phyloP scores from a whole-genome alignment of 2,329 filamentous ascomycete species.

The Xenosphaeropsis pyriputrescens region DNA sequence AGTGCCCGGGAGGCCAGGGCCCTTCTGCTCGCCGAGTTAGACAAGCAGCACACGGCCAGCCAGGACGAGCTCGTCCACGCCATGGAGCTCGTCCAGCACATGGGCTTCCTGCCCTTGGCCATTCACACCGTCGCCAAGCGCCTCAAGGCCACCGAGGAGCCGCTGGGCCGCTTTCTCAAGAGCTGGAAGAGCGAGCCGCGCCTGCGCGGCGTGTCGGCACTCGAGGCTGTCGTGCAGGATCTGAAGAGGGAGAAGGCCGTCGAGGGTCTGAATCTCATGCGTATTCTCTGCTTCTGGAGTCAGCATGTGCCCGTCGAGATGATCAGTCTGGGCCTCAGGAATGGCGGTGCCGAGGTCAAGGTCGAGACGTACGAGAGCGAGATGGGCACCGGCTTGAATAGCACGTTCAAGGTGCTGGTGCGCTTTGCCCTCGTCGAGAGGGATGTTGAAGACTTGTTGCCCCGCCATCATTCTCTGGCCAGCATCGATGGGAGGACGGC shows the following conservation, averaged over 20 bases:
- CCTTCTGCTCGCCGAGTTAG: slow-evolving; percentile 47
- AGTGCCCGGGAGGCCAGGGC: slow-evolving; percentile 40
- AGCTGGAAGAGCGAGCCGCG: slow-evolving; percentile 40
- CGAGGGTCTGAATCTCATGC: slow-evolving; percentile 49
- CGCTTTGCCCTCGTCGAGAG: slow-evolving; percentile 35
- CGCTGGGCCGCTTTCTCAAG: slow-evolving; percentile 44
- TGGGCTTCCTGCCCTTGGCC: slow-evolving; percentile 51
- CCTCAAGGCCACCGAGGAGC: slow-evolving; percentile 43
- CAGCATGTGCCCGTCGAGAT: slow-evolving; percentile 53
- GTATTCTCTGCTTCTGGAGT: slow-evolving; percentile 48
- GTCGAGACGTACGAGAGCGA: neutral
- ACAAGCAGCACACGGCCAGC: slow-evolving; percentile 35
- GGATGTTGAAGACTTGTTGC: slow-evolving; percentile 23
- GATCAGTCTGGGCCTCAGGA: slow-evolving; percentile 33
- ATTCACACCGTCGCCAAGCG: slow-evolving; percentile 52
- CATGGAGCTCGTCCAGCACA: slow-evolving; percentile 44
- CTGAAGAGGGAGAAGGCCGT: slow-evolving; percentile 27
- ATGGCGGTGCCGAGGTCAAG: slow-evolving; percentile 2
- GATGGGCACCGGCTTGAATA: slow-evolving; percentile 17
- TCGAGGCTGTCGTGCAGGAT: slow-evolving; percentile 31
- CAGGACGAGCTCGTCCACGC: slow-evolving; percentile 39
- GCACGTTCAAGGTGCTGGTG: slow-evolving; percentile 33
- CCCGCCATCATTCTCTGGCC: no score
- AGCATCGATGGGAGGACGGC: slow-evolving; percentile 13
- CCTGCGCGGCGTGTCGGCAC: slow-evolving; percentile 32